A percentile compares a stretch with the other conserved stretches of the same genome.
phyloP scores from a whole-genome alignment of 495 filamentous ascomycete species.

The Hypoxylon trugodes region DNA sequence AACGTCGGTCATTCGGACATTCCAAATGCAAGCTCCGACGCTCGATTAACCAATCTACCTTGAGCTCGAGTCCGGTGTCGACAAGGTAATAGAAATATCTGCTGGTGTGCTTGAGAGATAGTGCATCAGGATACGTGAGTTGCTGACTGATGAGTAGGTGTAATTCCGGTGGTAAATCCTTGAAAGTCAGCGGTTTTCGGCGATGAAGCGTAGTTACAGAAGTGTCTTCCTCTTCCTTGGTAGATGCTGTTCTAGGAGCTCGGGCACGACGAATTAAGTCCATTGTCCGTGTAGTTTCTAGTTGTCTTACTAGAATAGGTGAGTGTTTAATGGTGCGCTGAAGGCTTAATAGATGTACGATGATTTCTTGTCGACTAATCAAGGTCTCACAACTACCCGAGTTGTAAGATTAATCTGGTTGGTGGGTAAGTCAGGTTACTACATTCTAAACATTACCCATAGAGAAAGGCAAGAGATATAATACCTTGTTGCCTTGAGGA shows the following conservation, averaged over 20 bases:
- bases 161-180: slow-evolving; percentile 67
- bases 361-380: neutral
- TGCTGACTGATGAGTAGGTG: slow-evolving; percentile 61
- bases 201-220: neutral
- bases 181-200: neutral
- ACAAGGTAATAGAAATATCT: slow-evolving; percentile 70
- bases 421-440: too few relatives aligned
- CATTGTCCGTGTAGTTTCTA: neutral
- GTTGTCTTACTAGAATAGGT: neutral
- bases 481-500: too few relatives aligned
- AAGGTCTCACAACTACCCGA: neutral
- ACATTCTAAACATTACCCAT: too few relatives aligned
- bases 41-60: slow-evolving; percentile 73
- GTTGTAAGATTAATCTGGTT: neutral
- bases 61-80: slow-evolving; percentile 70
- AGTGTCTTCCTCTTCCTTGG: neutral
- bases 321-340: neutral
- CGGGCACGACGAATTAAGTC: neutral
- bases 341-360: neutral
- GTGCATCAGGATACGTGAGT: slow-evolving; percentile 66
- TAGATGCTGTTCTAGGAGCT: neutral
- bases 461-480: neutral
- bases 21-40: slow-evolving; percentile 61
- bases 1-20: slow-evolving; percentile 58
- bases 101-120: slow-evolving; percentile 68